phyloP scores from a whole-genome alignment of 805 yeast species.

The Saccharomycopsis lassenensis region DNA sequence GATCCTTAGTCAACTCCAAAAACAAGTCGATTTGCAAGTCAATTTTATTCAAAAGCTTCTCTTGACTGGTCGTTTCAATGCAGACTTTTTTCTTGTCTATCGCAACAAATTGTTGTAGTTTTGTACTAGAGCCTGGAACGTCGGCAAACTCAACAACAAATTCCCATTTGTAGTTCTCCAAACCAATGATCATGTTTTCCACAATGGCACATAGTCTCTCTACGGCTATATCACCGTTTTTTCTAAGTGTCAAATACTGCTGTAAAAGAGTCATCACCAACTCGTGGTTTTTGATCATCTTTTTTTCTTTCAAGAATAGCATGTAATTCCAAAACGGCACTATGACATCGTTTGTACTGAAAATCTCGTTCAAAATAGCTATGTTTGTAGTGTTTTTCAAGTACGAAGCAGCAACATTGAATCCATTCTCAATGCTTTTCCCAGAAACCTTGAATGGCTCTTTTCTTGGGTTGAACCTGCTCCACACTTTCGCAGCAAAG shows the following conservation, averaged over 20 bases:
- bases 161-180: conserved; percentile 9
- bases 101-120: too few relatives aligned
- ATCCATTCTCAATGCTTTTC: conserved; percentile 43
- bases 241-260: conserved; percentile 24
- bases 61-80: too few relatives aligned
- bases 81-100: too few relatives aligned
- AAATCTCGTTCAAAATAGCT: conserved; percentile 27
- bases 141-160: conserved; percentile 6
- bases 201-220: conserved; percentile 2
- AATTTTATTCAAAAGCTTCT: conserved; percentile 31
- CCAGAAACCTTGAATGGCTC: conserved; percentile 23
- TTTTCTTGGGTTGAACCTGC: background rate
- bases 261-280: conserved; percentile 24
- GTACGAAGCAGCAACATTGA: conserved; percentile 57
- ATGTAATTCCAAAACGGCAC: conserved; percentile 35
- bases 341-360: conserved; percentile 21
- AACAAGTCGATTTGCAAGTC: conserved; percentile 34
- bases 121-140: too few relatives aligned
- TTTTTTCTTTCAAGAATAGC: conserved; percentile 25
- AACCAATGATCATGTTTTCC: conserved; percentile 15
- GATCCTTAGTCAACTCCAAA: conserved; percentile 34
- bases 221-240: background rate
- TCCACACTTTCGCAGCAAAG: conserved; percentile 41
- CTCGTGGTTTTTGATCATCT: conserved; percentile 22
- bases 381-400: conserved; percentile 32